Conservation (phyloP, 208 protist genomes). For the Sergeia podlipaevii region DNA sequence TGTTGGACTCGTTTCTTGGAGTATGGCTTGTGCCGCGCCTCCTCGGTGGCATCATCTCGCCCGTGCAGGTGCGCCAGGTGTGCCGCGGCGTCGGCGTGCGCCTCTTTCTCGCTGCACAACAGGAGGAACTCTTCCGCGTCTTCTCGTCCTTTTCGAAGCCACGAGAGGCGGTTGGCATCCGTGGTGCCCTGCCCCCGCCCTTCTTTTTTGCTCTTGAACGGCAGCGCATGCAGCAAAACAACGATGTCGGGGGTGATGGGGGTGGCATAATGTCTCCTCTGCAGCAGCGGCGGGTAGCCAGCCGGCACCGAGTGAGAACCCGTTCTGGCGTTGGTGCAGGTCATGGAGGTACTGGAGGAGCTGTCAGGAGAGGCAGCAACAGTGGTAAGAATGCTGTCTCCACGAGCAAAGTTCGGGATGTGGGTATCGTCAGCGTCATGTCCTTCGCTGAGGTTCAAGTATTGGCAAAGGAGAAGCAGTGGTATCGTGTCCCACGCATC, state of each 20-base stretch:
- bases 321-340: background rate
- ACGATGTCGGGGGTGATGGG: no score
- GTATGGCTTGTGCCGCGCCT: conserved; percentile 40
- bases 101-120: conserved; percentile 22
- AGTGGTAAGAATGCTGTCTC: no score
- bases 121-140: conserved; percentile 35
- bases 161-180: conserved; percentile 53
- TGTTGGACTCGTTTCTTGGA: conserved; percentile 37
- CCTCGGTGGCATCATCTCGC: conserved; percentile 27
- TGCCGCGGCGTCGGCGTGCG: conserved; percentile 11
- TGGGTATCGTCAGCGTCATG: conserved; percentile 69
- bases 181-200: conserved; percentile 39
- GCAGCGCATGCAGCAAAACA: no score
- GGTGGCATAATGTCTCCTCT: background rate
- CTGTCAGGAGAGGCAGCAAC: background rate
- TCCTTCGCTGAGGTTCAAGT: conserved; percentile 24
- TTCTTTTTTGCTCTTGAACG: no score
- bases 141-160: conserved; percentile 46
- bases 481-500: conserved; percentile 13
- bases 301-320: background rate
- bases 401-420: conserved; percentile 18
- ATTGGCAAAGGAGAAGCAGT: conserved; percentile 52
- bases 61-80: background rate
- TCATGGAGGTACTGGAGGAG: background rate
- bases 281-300: background rate